phyloP scores from a whole-genome alignment of 768 basidiomycete species.

The Exsudoporus frostii region DNA sequence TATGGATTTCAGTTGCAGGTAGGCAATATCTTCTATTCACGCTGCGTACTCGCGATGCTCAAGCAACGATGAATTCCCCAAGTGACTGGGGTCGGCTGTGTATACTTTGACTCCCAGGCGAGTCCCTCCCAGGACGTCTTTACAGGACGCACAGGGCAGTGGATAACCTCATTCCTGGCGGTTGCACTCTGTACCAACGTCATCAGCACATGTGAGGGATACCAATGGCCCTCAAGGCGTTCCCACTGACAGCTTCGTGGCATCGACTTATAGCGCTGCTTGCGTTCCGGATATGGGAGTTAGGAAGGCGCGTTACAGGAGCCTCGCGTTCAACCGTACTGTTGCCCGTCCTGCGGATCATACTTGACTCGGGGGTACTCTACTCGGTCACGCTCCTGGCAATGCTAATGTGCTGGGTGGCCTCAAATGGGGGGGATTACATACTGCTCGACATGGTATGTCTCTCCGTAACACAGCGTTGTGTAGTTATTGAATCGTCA shows the following conservation, averaged over 20 bases:
- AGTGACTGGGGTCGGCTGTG: slow-evolving; percentile 16
- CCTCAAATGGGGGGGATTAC: slow-evolving; percentile 16
- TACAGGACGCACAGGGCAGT: slow-evolving; percentile 17
- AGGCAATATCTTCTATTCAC: not conserved
- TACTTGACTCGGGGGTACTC: slow-evolving; percentile 23
- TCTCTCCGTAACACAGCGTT: not conserved
- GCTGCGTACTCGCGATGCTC: not conserved
- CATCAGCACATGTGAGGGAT: slow-evolving; percentile 15
- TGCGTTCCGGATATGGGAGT: slow-evolving; percentile 25
- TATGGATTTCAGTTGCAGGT: slow-evolving; percentile 17
- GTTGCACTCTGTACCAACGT: slow-evolving; percentile 23
- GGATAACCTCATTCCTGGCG: slow-evolving; percentile 21
- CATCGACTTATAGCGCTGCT: slow-evolving; percentile 14
- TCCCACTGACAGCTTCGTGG: not conserved
- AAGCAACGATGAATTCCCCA: not conserved
- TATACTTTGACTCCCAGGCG: slow-evolving; percentile 14
- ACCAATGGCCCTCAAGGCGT: not conserved
- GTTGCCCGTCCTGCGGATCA: slow-evolving; percentile 19
- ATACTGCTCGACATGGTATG: slow-evolving; percentile 22
- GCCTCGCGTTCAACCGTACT: slow-evolving; percentile 3
- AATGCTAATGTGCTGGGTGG: slow-evolving; percentile 21
- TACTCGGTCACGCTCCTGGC: slow-evolving; percentile 23
- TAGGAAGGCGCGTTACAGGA: slow-evolving; percentile 8
- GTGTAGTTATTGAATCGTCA: not conserved
- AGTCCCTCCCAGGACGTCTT: slow-evolving; percentile 14